Evolutionary conservation across 2,329 filamentous ascomycete genomes (phyloP).

Genomic region (Stenocarpella maydis): DNA sequence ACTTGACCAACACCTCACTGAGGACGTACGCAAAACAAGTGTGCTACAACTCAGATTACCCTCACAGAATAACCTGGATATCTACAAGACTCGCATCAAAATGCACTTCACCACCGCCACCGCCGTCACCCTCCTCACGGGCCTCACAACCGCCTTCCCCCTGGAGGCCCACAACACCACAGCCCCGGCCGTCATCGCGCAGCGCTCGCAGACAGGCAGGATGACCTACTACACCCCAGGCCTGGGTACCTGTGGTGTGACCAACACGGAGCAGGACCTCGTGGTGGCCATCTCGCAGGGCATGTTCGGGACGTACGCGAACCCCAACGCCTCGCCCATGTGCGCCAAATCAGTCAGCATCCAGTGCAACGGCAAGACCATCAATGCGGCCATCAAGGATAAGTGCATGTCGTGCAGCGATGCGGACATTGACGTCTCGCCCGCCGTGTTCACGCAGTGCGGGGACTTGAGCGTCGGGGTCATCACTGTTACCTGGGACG

Average conservation of each 20-base stretch:
- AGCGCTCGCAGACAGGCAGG: slow-evolving; percentile 17
- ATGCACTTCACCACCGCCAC: slow-evolving; percentile 23
- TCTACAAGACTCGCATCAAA: background rate
- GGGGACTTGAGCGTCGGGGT: slow-evolving; percentile 17
- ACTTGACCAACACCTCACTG: background rate
- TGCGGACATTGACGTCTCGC: slow-evolving; percentile 27
- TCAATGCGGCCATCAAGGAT: slow-evolving; percentile 28
- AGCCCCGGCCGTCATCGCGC: background rate
- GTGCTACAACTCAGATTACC: background rate
- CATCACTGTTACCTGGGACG: slow-evolving; percentile 25
- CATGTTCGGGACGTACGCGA: slow-evolving; percentile 26
- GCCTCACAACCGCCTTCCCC: slow-evolving; percentile 8
- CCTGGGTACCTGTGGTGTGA: slow-evolving; percentile 21
- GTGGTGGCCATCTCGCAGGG: slow-evolving; percentile 21
- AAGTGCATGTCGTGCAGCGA: slow-evolving; percentile 25
- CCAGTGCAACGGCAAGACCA: slow-evolving; percentile 24
- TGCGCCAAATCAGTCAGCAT: slow-evolving; percentile 24
- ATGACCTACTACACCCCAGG: slow-evolving; percentile 32
- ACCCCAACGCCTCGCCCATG: slow-evolving; percentile 30
- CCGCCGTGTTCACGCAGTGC: slow-evolving; percentile 23
- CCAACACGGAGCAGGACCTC: slow-evolving; percentile 20
- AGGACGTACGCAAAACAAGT: background rate
- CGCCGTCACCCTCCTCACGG: slow-evolving; percentile 5
- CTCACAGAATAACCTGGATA: background rate
- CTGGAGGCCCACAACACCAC: background rate